A percentile compares a stretch with the other conserved stretches of the same genome.
Conservation (phyloP, 2,329 filamentous ascomycete genomes). For the Aspergillus sp. region DNA sequence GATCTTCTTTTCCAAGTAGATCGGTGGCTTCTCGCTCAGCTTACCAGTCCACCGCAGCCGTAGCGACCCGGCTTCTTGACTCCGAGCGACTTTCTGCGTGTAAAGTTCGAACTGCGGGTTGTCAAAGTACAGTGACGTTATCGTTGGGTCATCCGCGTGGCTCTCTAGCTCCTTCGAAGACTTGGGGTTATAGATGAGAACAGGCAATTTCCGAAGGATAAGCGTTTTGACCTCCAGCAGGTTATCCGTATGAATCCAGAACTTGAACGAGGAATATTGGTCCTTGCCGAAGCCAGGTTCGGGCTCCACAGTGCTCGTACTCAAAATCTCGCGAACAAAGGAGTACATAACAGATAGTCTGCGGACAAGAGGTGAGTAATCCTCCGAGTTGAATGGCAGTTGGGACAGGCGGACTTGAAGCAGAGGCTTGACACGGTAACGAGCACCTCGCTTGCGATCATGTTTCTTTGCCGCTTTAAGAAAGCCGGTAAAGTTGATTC, state of each 20-base stretch:
- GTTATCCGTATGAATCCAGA: constrained; percentile 97
- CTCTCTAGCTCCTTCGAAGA: constrained; percentile 79
- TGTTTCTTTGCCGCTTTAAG: constrained; percentile 99
- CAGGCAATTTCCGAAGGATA: constrained; percentile 85
- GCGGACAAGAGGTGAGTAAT: constrained; percentile 87
- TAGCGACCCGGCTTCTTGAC: constrained; percentile 77
- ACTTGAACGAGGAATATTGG: constrained; percentile 84
- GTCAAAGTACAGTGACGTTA: constrained; percentile 97
- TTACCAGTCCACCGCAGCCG: constrained; percentile 92
- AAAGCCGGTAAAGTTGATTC: constrained; percentile 96
- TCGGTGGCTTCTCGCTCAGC: constrained; percentile 75
- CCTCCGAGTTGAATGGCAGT: constrained; percentile 92
- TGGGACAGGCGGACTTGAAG: constrained; percentile 88
- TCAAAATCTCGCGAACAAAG: constrained; percentile 81
- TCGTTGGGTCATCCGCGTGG: constrained; percentile 77
- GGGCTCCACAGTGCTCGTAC: constrained; percentile 53
- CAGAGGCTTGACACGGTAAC: constrained; percentile 88
- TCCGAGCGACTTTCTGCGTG: constrained; percentile 77
- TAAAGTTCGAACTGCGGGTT: constrained; percentile 85
- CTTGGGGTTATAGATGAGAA: constrained; percentile 90
- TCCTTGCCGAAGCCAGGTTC: constrained; percentile 60
- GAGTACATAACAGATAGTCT: constrained; percentile 93
- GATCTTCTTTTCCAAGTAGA: constrained; percentile 87
- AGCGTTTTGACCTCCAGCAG: constrained; percentile 95
- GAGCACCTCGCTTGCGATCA: constrained; percentile 84